Percentiles rank a stretch among this genome's conserved stretches.
Evolutionary conservation across 2,329 filamentous ascomycete genomes (phyloP).

Genomic region (Chrysoporthe austroafricana): DNA sequence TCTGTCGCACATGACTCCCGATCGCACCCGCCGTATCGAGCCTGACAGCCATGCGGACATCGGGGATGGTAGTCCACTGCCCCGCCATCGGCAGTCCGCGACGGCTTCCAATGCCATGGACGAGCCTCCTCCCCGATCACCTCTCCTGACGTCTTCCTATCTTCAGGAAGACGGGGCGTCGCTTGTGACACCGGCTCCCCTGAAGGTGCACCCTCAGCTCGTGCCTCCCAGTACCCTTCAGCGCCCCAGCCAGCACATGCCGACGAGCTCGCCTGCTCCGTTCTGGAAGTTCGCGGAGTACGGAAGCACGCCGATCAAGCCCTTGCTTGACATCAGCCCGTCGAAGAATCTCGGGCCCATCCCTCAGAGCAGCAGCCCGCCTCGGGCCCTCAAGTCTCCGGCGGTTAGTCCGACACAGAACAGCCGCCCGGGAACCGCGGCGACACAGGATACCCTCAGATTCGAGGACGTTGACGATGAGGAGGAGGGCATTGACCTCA

Average conservation of each 20-base stretch:
- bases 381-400: constrained; percentile 54
- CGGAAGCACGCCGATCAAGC: constrained; percentile 69
- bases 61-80: constrained; percentile 65
- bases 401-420: constrained; percentile 54
- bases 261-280: constrained; percentile 80
- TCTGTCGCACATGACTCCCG: constrained; percentile 61
- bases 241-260: constrained; percentile 82
- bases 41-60: constrained; percentile 44
- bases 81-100: constrained; percentile 56
- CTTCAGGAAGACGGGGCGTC: constrained; percentile 63
- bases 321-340: constrained; percentile 59
- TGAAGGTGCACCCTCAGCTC: constrained; percentile 72
- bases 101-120: constrained; percentile 50
- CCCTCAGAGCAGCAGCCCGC: constrained; percentile 63
- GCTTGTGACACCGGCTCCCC: constrained; percentile 74
- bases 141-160: constrained; percentile 65
- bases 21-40: constrained; percentile 51
- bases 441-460: constrained; percentile 32
- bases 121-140: constrained; percentile 60
- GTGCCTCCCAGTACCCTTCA: constrained; percentile 81
- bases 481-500: constrained; percentile 60
- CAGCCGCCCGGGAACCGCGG: constrained; percentile 25
- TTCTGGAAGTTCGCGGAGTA: constrained; percentile 89
- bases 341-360: constrained; percentile 50
- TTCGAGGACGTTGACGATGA: constrained; percentile 49